Percentiles rank a stretch among this genome's conserved stretches.
These are phyloP conservation scores for Melanogaster broomeanus DNA, from an alignment of 768 basidiomycete genomes.

Conservation along the genomic window DNA sequence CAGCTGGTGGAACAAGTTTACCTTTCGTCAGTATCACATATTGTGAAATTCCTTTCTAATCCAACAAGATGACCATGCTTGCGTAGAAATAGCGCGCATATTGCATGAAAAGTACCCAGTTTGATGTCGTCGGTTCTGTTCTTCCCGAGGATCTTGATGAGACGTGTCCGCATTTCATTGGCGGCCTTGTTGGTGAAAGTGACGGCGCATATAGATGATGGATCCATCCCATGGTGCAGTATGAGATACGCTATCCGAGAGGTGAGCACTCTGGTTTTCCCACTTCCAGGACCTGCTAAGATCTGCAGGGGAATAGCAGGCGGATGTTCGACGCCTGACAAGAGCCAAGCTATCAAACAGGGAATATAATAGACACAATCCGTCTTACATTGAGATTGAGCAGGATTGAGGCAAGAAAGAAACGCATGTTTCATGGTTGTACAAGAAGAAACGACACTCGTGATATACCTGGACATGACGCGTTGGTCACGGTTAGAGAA, in stretches of 20 bases:
- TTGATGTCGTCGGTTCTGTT: slow-evolving; percentile 52
- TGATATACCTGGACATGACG: background rate
- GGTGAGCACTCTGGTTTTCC: slow-evolving; percentile 72
- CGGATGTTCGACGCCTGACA: slow-evolving; percentile 64
- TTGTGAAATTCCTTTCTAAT: slow-evolving; percentile 73
- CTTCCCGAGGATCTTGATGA: slow-evolving; percentile 68
- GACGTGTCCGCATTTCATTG: slow-evolving; percentile 77
- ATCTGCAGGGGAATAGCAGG: slow-evolving; percentile 72
- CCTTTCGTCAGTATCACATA: slow-evolving; percentile 84
- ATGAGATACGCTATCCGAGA: slow-evolving; percentile 71
- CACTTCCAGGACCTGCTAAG: slow-evolving; percentile 79
- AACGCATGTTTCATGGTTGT: background rate
- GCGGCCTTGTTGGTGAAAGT: slow-evolving; percentile 93
- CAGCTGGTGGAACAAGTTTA: slow-evolving; percentile 24
- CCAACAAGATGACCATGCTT: slow-evolving; percentile 59
- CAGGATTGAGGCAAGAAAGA: slow-evolving; percentile 7
- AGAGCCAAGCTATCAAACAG: background rate
- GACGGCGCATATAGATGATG: slow-evolving; percentile 71
- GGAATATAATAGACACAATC: background rate
- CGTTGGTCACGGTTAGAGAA: background rate
- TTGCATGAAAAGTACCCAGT: slow-evolving; percentile 79
- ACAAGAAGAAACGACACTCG: background rate
- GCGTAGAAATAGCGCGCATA: slow-evolving; percentile 73
- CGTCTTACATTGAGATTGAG: slow-evolving; percentile 7
- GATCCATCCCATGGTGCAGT: slow-evolving; percentile 47